These are phyloP conservation scores for Fusarium dlaminii DNA, from an alignment of 2,329 filamentous ascomycete genomes.

Conservation along the genomic window DNA sequence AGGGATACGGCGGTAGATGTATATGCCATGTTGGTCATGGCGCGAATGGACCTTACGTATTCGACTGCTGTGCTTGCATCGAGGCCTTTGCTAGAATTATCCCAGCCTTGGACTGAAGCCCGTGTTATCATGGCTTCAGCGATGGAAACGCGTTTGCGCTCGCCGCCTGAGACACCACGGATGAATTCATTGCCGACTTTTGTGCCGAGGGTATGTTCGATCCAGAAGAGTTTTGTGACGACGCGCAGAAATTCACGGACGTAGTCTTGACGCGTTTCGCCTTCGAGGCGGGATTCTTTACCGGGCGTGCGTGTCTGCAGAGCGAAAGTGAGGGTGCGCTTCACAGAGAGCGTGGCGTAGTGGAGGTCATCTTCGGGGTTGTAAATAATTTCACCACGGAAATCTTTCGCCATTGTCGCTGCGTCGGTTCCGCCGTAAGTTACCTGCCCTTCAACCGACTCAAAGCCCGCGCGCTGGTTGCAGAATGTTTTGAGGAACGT, in stretches of 20 bases:
- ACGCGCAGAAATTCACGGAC: conserved; percentile 65
- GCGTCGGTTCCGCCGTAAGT: conserved; percentile 65
- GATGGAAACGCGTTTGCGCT: conserved; percentile 79
- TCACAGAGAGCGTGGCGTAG: conserved; percentile 74
- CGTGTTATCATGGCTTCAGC: conserved; percentile 70
- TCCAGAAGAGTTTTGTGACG: conserved; percentile 76
- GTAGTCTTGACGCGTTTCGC: conserved; percentile 66
- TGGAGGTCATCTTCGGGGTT: conserved; percentile 76
- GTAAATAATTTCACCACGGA: conserved; percentile 71
- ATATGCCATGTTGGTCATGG: conserved; percentile 76
- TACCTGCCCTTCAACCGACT: conserved; percentile 70
- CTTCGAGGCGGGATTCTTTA: conserved; percentile 60
- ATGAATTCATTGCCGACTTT: conserved; percentile 75
- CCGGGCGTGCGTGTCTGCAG: conserved; percentile 70
- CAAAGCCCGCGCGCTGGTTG: conserved; percentile 73
- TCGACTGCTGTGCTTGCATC: conserved; percentile 79
- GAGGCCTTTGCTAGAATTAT: conserved; percentile 77
- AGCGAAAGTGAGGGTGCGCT: conserved; percentile 73
- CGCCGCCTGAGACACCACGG: conserved; percentile 70
- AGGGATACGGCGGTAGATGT: conserved; percentile 76
- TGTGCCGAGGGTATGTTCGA: conserved; percentile 74
- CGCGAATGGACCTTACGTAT: conserved; percentile 70
- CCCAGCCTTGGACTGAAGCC: conserved; percentile 76
- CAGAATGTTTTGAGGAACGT: conserved; percentile 77
- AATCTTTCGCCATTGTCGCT: conserved; percentile 60